phyloP scores from a whole-genome alignment of 2,329 filamentous ascomycete species.

The Colletotrichum echinochloae region DNA sequence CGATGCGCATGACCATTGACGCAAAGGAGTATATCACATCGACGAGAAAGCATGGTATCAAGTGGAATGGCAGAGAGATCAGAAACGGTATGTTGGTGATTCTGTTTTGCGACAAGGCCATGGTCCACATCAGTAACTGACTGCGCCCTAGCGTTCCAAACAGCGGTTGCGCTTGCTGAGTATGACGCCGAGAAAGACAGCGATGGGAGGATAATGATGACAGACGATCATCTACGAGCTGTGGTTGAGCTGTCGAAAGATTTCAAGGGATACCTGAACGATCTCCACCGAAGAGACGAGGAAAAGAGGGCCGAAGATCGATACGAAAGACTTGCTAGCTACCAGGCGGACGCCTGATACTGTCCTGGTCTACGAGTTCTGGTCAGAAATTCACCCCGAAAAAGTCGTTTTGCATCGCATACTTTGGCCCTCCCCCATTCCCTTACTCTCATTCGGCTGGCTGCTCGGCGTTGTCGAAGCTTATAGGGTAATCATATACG shows the following conservation, averaged over 20 bases:
- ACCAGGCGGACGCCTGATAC: fast-evolving
- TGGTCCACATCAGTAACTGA: neutral
- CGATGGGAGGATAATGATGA: constrained; percentile 39
- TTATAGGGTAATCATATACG: neutral
- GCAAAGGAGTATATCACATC: constrained; percentile 42
- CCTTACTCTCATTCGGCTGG: too few species aligned
- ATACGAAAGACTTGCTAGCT: constrained; percentile 20
- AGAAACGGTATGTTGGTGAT: constrained; percentile 42
- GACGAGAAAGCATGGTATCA: constrained; percentile 29
- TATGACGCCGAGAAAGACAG: constrained; percentile 36
- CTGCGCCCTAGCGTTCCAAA: constrained; percentile 46
- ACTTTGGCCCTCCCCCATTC: neutral
- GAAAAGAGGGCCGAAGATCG: constrained; percentile 14
- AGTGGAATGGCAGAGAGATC: constrained; percentile 46
- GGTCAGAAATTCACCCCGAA: neutral
- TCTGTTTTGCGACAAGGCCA: neutral
- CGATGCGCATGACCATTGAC: constrained; percentile 42
- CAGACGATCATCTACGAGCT: constrained; percentile 39
- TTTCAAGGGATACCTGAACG: constrained; percentile 40
- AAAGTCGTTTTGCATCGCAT: neutral
- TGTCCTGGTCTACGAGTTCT: neutral
- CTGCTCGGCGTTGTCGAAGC: neutral
- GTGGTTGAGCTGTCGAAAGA: constrained; percentile 41
- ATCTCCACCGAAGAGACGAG: constrained; percentile 17
- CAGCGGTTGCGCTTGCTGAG: constrained; percentile 47